These are phyloP conservation scores for Phytopythium montanum DNA, from an alignment of 352 stramenopile genomes.

Conservation along the genomic window DNA sequence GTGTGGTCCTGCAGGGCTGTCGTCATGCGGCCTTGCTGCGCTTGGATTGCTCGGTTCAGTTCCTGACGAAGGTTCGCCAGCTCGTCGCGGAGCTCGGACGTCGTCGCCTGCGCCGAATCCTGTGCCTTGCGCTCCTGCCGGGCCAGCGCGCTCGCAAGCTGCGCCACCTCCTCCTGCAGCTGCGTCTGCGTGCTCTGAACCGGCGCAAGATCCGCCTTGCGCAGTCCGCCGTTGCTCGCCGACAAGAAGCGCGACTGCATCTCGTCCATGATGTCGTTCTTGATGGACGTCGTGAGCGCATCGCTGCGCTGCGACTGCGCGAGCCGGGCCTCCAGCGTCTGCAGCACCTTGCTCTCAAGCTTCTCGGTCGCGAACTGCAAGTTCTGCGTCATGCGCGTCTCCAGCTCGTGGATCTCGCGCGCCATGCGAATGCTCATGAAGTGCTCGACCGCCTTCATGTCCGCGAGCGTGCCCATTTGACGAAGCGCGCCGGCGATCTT, in stretches of 20 bases:
- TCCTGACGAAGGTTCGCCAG: conserved; percentile 49
- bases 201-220: conserved; percentile 45
- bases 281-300: conserved; percentile 36
- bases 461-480: conserved; percentile 42
- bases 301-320: conserved; percentile 47
- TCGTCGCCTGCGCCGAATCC: conserved; percentile 41
- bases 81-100: conserved; percentile 46
- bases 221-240: conserved; percentile 34
- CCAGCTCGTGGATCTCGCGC: conserved; percentile 70
- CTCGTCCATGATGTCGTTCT: conserved; percentile 54
- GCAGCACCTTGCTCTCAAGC: conserved; percentile 57
- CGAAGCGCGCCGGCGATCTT: conserved; percentile 48
- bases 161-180: conserved; percentile 54
- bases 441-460: conserved; percentile 68
- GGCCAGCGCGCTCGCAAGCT: conserved; percentile 50
- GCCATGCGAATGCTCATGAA: conserved; percentile 58
- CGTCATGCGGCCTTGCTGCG: conserved; percentile 38
- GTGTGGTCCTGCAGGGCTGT: conserved; percentile 54
- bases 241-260: conserved; percentile 31
- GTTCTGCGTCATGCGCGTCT: conserved; percentile 54
- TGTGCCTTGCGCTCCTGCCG: conserved; percentile 64
- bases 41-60: conserved; percentile 49
- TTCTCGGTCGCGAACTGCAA: conserved; percentile 61
- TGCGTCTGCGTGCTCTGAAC: conserved; percentile 60
- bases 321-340: conserved; percentile 46